Conservation (phyloP, 345 rosid genomes). For the Trapa bicornis region DNA sequence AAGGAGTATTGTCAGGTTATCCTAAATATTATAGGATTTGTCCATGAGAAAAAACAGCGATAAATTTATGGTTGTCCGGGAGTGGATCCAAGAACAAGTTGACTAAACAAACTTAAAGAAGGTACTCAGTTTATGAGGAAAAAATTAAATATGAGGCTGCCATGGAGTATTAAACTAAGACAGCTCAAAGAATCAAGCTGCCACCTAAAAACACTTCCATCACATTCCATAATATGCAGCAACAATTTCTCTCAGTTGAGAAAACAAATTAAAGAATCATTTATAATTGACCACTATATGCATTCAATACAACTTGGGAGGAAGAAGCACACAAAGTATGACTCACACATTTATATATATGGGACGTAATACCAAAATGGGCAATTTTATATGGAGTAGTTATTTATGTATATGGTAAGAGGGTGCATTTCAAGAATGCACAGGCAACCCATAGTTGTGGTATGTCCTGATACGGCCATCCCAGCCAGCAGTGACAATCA, state of each 20-base stretch:
- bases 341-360: no score
- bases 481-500: conserved; percentile 60
- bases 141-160: no score
- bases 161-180: not conserved
- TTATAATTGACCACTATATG: not conserved
- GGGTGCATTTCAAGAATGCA: conserved; percentile 22
- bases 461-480: conserved; percentile 66
- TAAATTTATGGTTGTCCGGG: no score
- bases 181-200: not conserved
- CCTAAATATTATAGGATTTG: no score
- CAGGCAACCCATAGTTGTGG: conserved; percentile 63
- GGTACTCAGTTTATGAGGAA: no score
- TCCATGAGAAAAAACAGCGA: no score
- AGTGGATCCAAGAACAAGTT: no score
- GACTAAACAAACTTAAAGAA: no score
- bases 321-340: no score
- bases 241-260: not conserved
- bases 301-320: not conserved
- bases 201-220: not conserved
- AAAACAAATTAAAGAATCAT: conserved; percentile 1
- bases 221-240: not conserved
- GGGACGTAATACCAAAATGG: not conserved
- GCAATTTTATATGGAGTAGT: not conserved
- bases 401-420: not conserved
- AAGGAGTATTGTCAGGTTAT: no score